phyloP scores from a whole-genome alignment of 345 rosid species.

The Ceriops zippeliana region DNA sequence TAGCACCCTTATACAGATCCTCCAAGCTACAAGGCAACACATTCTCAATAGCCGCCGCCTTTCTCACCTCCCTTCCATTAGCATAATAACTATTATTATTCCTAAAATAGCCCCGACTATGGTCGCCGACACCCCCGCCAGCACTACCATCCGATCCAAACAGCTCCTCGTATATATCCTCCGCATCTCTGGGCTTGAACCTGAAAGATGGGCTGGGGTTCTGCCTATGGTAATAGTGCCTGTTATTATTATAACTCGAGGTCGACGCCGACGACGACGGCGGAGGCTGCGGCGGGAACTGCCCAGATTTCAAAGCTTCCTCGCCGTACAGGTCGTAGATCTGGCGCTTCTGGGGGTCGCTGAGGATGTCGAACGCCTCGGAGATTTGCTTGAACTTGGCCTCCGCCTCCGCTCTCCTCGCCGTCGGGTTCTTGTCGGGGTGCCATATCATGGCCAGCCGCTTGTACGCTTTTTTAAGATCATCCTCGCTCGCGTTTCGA shows the following conservation, averaged over 20 bases:
- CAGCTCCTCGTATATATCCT: conserved; percentile 74
- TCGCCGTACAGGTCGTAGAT: conserved; percentile 94
- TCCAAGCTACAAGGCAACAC: conserved; percentile 71
- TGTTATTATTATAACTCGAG: conserved; percentile 4
- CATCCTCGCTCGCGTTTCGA: conserved; percentile 79
- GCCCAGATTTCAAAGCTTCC: conserved; percentile 79
- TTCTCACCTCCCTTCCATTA: conserved; percentile 22
- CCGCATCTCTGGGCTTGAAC: conserved; percentile 43
- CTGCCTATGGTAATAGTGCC: conserved; percentile 20
- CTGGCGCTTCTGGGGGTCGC: conserved; percentile 81
- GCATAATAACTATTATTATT: conserved; percentile 19
- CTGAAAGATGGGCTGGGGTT: conserved; percentile 13
- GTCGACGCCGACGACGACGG: neutral
- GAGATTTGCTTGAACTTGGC: conserved; percentile 91
- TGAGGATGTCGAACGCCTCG: conserved; percentile 68
- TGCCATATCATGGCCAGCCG: conserved; percentile 97
- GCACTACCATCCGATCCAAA: conserved; percentile 56
- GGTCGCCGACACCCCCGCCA: conserved; percentile 23
- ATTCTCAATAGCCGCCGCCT: conserved; percentile 55
- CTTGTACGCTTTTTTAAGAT: conserved; percentile 80
- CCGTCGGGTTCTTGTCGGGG: conserved; percentile 86
- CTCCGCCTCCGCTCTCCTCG: conserved; percentile 64
- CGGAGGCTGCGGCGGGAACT: conserved; percentile 42
- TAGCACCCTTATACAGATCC: conserved; percentile 76
- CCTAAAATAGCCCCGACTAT: conserved; percentile 35